Conservation (phyloP, 306 rosid species). For the Cajanus cajan region DNA sequence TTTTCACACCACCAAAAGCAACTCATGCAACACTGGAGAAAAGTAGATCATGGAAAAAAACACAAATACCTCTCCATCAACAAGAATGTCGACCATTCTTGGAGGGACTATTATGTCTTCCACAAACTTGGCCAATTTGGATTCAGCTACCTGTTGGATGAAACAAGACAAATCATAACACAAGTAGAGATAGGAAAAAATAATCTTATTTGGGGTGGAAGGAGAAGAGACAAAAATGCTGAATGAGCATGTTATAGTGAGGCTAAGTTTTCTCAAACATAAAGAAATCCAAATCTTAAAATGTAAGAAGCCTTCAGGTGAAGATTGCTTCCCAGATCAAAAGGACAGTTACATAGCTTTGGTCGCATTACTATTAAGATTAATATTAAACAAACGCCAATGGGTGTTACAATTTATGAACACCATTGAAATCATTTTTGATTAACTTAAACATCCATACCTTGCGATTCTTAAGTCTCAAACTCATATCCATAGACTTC, state of each 20-base stretch:
- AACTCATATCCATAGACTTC: constrained; percentile 98
- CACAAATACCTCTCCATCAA: constrained; percentile 85
- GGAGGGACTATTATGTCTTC: constrained; percentile 98
- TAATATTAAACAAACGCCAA: constrained; percentile 7
- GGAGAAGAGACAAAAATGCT: not conserved
- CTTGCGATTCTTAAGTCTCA: constrained; percentile 98
- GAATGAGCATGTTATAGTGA: not conserved
- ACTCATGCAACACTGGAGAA: constrained; percentile 1
- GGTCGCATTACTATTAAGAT: too few relatives aligned
- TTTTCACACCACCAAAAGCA: constrained; percentile 33
- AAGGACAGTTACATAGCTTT: not conserved
- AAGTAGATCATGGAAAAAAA: constrained; percentile 6
- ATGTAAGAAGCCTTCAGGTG: constrained; percentile 12
- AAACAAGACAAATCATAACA: constrained; percentile 10
- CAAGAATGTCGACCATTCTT: constrained; percentile 88
- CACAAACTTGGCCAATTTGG: constrained; percentile 90
- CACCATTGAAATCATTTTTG: not conserved
- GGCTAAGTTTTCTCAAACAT: not conserved
- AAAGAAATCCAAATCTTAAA: constrained; percentile 12
- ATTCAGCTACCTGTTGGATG: constrained; percentile 79
- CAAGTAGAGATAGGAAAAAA: constrained; percentile 16
- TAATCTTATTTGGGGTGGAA: not conserved
- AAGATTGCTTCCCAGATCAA: not conserved
- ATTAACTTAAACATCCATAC: constrained; percentile 39
- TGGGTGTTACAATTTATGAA: not conserved